Base-by-base conservation (phyloP, 768 basidiomycete genomes). In the Tulasnella sp. region DNA sequence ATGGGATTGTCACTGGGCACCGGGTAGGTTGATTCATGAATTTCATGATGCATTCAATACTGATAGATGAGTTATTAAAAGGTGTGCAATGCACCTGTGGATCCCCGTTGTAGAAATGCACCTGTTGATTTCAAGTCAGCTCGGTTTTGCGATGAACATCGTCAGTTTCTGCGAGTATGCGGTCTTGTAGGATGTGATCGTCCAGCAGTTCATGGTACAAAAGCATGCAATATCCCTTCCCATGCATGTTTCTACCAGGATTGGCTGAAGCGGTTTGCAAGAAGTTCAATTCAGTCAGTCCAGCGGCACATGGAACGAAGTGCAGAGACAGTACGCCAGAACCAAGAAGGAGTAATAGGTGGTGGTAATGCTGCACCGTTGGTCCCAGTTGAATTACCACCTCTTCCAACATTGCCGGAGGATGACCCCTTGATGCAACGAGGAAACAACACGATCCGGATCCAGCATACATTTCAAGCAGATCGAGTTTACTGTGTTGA, bases 71-170 rank as follows among this genome's bases (percentile, higher is more conserved):
- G 64, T 60, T 6, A 63, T 61, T 48, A 20, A 19, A 40, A 43
- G 41, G 25, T 43, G 15, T 43, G 41, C 41, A 43, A 43, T 24
- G 41, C 41, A n/a, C 41, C 41, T 15, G 61, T 61, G 2, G 37
- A 63, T 3, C 41, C 31, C 24, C 47, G 34, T 3, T 65, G 64
- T 53, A 39, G 53, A 5, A 45, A 54, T 1, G 48, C 58, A 0
- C 56, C 65, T 8, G 54, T 49, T 0, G 64, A 66, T 45, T 66
- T 62, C 49, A 61, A 61, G 44, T 57, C 63, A 52, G 63, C 63
- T 1, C 57, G 62, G 3, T 66, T 66, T 53, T 66, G 65, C 41
- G 8, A 19, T 5, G 56, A 46, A 8, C 63, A 65, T 50, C 19
- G 53, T 3, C 37, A 57, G 3, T 12, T 44, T 37, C 19, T 35